A percentile compares a stretch with the other conserved stretches of the same genome.
These are phyloP conservation scores for Arachnomyces sp. DNA, from an alignment of 2,329 filamentous ascomycete species.

Conservation along the genomic window DNA sequence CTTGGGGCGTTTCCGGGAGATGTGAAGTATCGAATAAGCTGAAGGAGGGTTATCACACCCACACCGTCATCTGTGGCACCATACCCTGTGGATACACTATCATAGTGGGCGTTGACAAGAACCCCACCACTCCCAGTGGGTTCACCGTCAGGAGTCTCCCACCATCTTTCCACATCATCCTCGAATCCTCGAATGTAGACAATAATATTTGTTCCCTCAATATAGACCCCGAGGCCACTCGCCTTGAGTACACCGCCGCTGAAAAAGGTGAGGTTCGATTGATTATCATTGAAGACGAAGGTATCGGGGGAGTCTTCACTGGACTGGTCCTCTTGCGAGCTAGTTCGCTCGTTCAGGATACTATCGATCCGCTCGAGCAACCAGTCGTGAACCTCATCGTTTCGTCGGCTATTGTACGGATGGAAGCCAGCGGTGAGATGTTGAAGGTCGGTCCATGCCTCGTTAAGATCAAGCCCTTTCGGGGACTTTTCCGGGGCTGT, in stretches of 20 bases:
- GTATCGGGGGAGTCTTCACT: conserved; percentile 21
- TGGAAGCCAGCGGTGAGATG: conserved; percentile 67
- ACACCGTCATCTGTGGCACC: conserved; percentile 93
- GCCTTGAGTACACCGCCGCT: conserved; percentile 32
- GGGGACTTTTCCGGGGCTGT: conserved; percentile 50
- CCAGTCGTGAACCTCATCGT: conserved; percentile 71
- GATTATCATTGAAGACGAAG: conserved; percentile 68
- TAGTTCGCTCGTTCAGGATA: conserved; percentile 58
- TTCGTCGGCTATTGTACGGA: conserved; percentile 78
- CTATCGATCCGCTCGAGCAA: conserved; percentile 61
- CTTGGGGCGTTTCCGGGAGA: conserved; percentile 61
- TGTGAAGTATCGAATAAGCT: conserved; percentile 81
- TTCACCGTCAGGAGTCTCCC: conserved; percentile 45
- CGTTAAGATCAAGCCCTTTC: conserved; percentile 65
- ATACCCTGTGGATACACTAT: conserved; percentile 83
- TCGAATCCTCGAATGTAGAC: conserved; percentile 80
- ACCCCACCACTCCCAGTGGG: conserved; percentile 63
- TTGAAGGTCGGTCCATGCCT: conserved; percentile 80
- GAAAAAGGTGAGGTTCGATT: conserved; percentile 68
- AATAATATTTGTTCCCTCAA: conserved; percentile 86
- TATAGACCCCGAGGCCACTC: conserved; percentile 58
- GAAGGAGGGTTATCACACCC: conserved; percentile 75
- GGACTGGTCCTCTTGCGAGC: conserved; percentile 19
- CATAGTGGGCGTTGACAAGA: conserved; percentile 90
- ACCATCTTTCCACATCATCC: conserved; percentile 67